Evolutionary conservation across 805 yeast species (phyloP).

Genomic region (Candida qinlingensis): DNA sequence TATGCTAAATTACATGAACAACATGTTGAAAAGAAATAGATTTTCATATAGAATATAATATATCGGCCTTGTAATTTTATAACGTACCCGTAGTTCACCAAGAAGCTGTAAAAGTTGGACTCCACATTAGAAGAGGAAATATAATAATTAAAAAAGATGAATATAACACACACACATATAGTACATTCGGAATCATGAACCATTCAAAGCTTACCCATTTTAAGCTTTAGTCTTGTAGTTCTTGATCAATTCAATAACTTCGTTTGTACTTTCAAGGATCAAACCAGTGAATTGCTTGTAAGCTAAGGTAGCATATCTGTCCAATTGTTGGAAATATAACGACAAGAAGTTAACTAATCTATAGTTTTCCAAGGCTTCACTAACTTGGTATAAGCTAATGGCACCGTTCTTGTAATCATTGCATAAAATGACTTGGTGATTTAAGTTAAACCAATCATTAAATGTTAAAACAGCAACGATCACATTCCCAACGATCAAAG

Average conservation of each 20-base stretch:
- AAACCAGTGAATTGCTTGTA: conserved; percentile 15
- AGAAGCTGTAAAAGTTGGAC: too few relatives aligned
- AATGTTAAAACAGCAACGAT: conserved; percentile 13
- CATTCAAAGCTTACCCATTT: neutral
- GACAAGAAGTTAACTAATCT: conserved; percentile 10
- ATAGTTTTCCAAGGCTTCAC: conserved; percentile 19
- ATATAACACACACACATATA: too few relatives aligned
- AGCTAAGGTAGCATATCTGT: conserved; percentile 12
- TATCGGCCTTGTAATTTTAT: too few relatives aligned
- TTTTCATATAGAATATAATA: neutral
- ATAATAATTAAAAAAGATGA: too few relatives aligned
- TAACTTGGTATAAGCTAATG: conserved; percentile 21
- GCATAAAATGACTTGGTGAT: conserved; percentile 20
- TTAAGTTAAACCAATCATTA: conserved; percentile 23
- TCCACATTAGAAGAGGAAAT: too few relatives aligned
- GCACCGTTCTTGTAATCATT: conserved; percentile 26
- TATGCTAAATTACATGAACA: conserved; percentile 85
- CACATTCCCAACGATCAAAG: conserved; percentile 19
- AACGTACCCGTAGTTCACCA: too few relatives aligned
- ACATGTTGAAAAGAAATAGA: conserved; percentile 36
- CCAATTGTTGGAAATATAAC: neutral
- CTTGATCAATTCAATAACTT: conserved; percentile 5
- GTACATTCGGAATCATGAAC: too few relatives aligned
- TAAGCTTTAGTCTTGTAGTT: neutral
- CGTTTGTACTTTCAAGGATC: conserved; percentile 7